These are phyloP conservation scores for Pseudogymnoascus sp. DNA, from an alignment of 2,329 filamentous ascomycete species.

Conservation along the genomic window DNA sequence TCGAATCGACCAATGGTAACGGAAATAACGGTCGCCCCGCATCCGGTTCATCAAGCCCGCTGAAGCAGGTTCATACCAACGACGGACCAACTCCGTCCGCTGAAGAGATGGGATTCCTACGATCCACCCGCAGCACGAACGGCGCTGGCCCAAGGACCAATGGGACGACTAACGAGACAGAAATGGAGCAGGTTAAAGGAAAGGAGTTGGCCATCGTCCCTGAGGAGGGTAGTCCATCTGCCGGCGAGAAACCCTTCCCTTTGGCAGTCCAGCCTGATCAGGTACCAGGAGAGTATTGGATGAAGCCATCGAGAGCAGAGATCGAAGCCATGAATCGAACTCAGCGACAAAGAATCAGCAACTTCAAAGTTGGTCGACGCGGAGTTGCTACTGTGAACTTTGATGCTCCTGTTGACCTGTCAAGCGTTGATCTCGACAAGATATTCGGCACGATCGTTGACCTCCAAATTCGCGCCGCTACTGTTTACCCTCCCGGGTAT, in stretches of 20 bases:
- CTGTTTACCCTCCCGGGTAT: constrained; percentile 60
- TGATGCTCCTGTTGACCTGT: constrained; percentile 74
- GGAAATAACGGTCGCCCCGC: constrained; percentile 34
- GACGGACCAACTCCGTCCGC: constrained; percentile 45
- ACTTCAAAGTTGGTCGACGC: constrained; percentile 75
- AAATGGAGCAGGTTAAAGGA: constrained; percentile 65
- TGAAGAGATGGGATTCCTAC: constrained; percentile 53
- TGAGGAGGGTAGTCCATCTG: constrained; percentile 44
- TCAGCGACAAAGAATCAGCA: constrained; percentile 64
- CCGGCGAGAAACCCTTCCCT: constrained; percentile 7
- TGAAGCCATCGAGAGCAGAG: constrained; percentile 66
- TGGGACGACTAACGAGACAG: constrained; percentile 38
- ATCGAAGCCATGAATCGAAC: constrained; percentile 72
- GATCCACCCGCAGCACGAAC: constrained; percentile 41
- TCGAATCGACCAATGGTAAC: constrained; percentile 60
- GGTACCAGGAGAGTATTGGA: constrained; percentile 73
- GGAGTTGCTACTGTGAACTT: constrained; percentile 79
- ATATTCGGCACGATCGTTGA: constrained; percentile 70
- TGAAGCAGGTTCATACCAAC: constrained; percentile 31
- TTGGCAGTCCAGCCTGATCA: constrained; percentile 18
- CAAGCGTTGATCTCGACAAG: constrained; percentile 68
- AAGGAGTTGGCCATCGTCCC: constrained; percentile 74
- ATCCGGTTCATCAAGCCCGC: constrained; percentile 33
- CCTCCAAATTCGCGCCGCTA: constrained; percentile 70
- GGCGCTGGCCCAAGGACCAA: constrained; percentile 35